phyloP scores from a whole-genome alignment of 2,329 filamentous ascomycete genomes.

The Chaetothyriales sp. region DNA sequence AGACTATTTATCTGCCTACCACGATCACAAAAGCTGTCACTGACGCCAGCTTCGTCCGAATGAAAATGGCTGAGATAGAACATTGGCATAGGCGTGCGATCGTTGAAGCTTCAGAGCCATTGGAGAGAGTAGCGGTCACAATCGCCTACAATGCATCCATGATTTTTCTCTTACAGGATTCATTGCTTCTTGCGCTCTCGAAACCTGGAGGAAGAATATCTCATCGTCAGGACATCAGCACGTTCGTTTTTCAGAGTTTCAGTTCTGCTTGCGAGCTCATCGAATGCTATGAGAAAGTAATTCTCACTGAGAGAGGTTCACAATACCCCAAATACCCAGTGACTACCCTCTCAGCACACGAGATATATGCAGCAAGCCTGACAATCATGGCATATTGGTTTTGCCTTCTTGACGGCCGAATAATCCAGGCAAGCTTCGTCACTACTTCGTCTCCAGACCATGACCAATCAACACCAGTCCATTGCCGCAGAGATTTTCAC shows the following conservation, averaged over 20 bases:
- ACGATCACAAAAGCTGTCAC: too few species aligned
- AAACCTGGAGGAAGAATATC: too few species aligned
- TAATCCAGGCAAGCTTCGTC: conserved; percentile 3
- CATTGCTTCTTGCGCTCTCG: conserved; percentile 12
- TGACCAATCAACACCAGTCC: too few species aligned
- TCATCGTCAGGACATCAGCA: background rate
- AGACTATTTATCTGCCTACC: conserved; percentile 15
- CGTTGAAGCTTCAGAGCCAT: conserved; percentile 6
- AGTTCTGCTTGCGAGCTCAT: conserved; percentile 17
- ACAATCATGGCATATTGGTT: conserved; percentile 20
- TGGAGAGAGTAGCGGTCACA: too few species aligned
- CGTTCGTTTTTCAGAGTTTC: conserved; percentile 14
- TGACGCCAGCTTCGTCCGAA: conserved; percentile 10
- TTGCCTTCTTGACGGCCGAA: conserved; percentile 16
- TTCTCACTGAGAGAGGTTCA: conserved; percentile 17
- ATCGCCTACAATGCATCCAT: conserved; percentile 20
- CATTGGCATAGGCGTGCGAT: conserved; percentile 13
- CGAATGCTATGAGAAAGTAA: conserved; percentile 17
- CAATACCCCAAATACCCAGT: conserved; percentile 17
- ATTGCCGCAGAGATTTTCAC: too few species aligned
- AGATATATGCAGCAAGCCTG: conserved; percentile 19
- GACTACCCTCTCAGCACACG: conserved; percentile 20
- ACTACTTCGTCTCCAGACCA: conserved; percentile 5
- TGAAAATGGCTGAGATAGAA: conserved; percentile 3
- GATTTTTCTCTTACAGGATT: conserved; percentile 20